Conservation (phyloP, 805 yeast species). For the Kuraishia hungarica region DNA sequence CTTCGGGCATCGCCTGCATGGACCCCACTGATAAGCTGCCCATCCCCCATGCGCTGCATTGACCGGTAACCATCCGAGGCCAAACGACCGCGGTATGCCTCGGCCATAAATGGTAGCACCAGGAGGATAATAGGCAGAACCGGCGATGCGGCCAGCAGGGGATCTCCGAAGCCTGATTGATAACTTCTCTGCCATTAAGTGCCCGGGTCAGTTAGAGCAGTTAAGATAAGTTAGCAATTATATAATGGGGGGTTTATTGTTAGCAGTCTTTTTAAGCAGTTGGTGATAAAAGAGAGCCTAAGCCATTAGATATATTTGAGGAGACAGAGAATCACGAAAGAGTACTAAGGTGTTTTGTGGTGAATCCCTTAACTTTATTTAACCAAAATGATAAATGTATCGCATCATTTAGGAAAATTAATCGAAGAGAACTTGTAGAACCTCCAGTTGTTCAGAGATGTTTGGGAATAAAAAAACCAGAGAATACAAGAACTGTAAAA, state of each 20-base stretch:
- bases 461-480: too few species aligned
- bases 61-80: background rate
- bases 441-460: too few species aligned
- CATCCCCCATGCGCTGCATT: background rate
- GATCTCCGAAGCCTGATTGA: background rate
- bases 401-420: too few species aligned
- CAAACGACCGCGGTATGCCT: background rate
- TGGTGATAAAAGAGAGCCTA: too few species aligned
- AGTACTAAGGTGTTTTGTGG: too few species aligned
- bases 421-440: too few species aligned
- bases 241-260: background rate
- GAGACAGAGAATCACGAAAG: too few species aligned
- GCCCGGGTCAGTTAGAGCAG: background rate
- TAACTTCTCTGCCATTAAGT: background rate
- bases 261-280: too few species aligned
- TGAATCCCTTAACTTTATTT: too few species aligned
- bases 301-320: too few species aligned
- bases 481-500: too few species aligned
- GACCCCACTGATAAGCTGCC: background rate
- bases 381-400: too few species aligned
- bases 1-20: background rate
- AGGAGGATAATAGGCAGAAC: background rate
- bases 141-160: background rate
- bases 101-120: background rate
- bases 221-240: background rate